Percentiles rank a stretch among this genome's conserved stretches.
Evolutionary conservation across 2,329 filamentous ascomycete genomes (phyloP).

Genomic region (Aspergillus brasiliensis): DNA sequence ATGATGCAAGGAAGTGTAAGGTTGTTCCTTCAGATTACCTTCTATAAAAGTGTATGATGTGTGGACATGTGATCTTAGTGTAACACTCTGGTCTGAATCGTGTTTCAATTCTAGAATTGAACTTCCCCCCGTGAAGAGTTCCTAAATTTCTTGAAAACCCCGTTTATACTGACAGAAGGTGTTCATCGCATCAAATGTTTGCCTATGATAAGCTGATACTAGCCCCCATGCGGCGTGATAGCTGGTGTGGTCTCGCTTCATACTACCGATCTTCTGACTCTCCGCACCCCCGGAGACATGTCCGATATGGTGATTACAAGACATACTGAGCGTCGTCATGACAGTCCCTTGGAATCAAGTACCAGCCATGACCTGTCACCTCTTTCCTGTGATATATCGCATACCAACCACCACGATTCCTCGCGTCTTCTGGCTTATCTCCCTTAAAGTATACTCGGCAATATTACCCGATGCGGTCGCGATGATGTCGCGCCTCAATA

Average conservation of each 20-base stretch:
- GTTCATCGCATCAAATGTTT: too few species aligned
- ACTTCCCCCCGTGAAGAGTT: not conserved
- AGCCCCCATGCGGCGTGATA: not conserved
- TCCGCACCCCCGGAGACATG: not conserved
- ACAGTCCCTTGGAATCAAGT: not conserved
- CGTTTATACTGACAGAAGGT: too few species aligned
- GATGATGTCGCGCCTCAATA: slow-evolving; percentile 28
- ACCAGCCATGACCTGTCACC: not conserved
- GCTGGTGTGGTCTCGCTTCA: not conserved
- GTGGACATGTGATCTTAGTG: not conserved
- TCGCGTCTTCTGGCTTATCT: not conserved
- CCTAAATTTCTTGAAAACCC: not conserved
- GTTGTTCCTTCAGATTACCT: not conserved
- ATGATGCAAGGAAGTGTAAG: too few species aligned
- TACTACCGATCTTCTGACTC: not conserved
- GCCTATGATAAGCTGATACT: not conserved
- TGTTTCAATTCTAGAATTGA: not conserved
- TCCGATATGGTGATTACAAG: not conserved
- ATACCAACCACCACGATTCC: not conserved
- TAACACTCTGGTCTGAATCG: not conserved
- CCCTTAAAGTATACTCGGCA: slow-evolving; percentile 5
- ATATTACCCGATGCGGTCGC: slow-evolving; percentile 23
- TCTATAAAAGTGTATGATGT: not conserved
- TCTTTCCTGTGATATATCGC: not conserved
- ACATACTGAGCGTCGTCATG: not conserved